phyloP scores from a whole-genome alignment of 495 filamentous ascomycete genomes.

The Ramalina peruviana region DNA sequence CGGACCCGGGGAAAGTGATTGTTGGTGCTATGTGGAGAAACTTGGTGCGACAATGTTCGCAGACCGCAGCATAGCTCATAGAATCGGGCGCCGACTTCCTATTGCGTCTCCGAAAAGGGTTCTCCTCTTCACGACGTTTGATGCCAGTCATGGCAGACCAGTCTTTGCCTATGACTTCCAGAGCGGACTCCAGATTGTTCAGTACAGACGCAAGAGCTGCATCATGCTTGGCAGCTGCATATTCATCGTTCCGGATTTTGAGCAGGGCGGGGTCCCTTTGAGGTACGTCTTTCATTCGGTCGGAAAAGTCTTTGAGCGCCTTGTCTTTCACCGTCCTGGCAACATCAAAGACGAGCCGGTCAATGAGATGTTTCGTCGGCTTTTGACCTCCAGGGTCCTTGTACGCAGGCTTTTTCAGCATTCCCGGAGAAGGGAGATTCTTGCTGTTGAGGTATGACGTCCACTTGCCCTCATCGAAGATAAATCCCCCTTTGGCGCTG shows the following conservation, averaged over 20 bases:
- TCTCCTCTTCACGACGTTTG: conserved; percentile 8
- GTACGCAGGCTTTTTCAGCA: conserved; percentile 23
- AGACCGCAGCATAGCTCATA: conserved; percentile 4
- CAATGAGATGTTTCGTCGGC: conserved; percentile 46
- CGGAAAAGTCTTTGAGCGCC: conserved; percentile 34
- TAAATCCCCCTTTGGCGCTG: conserved; percentile 60
- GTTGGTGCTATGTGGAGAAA: conserved; percentile 15
- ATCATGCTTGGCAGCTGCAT: conserved; percentile 19
- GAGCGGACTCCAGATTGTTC: conserved; percentile 9
- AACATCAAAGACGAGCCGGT: conserved; percentile 55
- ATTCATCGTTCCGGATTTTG: conserved; percentile 26
- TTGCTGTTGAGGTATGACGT: conserved; percentile 30
- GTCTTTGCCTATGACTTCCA: conserved; percentile 8
- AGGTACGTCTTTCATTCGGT: conserved; percentile 18
- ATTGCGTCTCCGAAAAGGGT: conserved; percentile 5
- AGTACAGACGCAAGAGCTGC: conserved; percentile 16
- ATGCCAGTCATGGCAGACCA: conserved; percentile 2
- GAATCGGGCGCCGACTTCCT: conserved; percentile 6
- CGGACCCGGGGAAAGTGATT: conserved; percentile 15
- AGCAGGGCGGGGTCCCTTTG: conserved; percentile 37
- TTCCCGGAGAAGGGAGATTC: conserved; percentile 16
- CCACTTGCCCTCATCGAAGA: conserved; percentile 48
- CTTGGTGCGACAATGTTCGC: conserved; percentile 5
- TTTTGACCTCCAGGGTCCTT: conserved; percentile 28
- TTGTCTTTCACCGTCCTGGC: conserved; percentile 35